Base-by-base conservation (phyloP, 345 rosid genomes). In the Trapa bicornis region DNA sequence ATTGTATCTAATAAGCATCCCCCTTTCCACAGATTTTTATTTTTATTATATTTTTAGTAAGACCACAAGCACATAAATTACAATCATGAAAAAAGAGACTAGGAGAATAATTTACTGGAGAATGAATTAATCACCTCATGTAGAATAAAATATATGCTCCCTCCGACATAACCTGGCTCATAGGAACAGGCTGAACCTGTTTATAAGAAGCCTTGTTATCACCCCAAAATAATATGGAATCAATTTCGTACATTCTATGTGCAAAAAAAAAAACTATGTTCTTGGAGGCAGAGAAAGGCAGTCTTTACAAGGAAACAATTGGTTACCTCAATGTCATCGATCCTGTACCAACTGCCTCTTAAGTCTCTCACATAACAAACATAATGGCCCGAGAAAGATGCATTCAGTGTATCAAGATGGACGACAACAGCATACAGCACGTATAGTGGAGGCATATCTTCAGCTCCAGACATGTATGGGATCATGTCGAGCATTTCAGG, bases 71-170 rank as follows among this genome's bases (percentile, higher is more conserved):
- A 45, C 48, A 11, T 45, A 45, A 2, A 45, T 45, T 45, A 13
- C 48, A 6, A 45, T 45, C 48, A 45, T 45, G 48, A 50, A 50
- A 50, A 50, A 50, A 22, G 35, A n/a, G 5, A 54, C 16, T 4
- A 15, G 33, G 8, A n/a, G 5, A 58, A 9, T 6, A 32, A 58
- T 1, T 58, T n/a, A 58, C 35, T 32, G 13, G 63, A 58, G 5
- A 62, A 38, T 66, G 62, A 69, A 16, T 41, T 66, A 41, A 65
- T 72, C 83, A 87, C 96, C 96, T 87, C 77, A 67, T 87, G 82
- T 90, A 90, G 76, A 90, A 90, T 78, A 90, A 78, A 70, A 90
- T 90, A 72, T 90, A 90, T 65, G 94, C 96, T 73, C 89, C 96
- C 79, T 90, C 96, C 11, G 91, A 90, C 96, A 90, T 90, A 77